phyloP scores from a whole-genome alignment of 2,329 filamentous ascomycete species.

The Phaeosphaeria sp. region DNA sequence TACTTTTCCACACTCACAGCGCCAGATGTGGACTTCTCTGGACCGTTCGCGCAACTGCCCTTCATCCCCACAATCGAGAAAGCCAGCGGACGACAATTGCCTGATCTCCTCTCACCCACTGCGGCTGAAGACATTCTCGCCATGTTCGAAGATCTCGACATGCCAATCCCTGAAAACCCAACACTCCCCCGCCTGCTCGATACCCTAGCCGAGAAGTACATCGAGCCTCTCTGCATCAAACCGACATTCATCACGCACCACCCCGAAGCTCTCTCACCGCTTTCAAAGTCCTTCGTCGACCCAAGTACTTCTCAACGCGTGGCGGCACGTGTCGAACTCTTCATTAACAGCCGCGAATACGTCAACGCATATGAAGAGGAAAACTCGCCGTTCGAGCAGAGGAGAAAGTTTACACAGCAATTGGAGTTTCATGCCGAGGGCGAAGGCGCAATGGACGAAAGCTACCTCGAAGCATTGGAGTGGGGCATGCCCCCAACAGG shows the following conservation, averaged over 20 bases:
- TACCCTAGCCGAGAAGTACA: slow-evolving; percentile 74
- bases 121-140: slow-evolving; percentile 66
- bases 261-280: slow-evolving; percentile 86
- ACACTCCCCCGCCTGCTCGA: slow-evolving; percentile 79
- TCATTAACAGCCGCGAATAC: slow-evolving; percentile 79
- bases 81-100: slow-evolving; percentile 69
- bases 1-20: slow-evolving; percentile 43
- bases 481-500: slow-evolving; percentile 94
- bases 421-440: slow-evolving; percentile 46
- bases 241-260: slow-evolving; percentile 91
- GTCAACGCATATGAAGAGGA: slow-evolving; percentile 99
- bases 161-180: slow-evolving; percentile 59
- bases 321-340: slow-evolving; percentile 84
- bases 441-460: slow-evolving; percentile 70
- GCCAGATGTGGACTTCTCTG: slow-evolving; percentile 64
- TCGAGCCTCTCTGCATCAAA: slow-evolving; percentile 76
- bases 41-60: slow-evolving; percentile 70
- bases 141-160: slow-evolving; percentile 59
- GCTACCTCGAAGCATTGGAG: slow-evolving; percentile 83
- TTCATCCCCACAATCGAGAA: slow-evolving; percentile 83
- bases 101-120: slow-evolving; percentile 56
- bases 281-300: slow-evolving; percentile 85
- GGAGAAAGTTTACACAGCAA: slow-evolving; percentile 77
- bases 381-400: slow-evolving; percentile 87
- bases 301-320: slow-evolving; percentile 71